A percentile compares a stretch with the other conserved stretches of the same genome.
Conservation (phyloP, 2,329 filamentous ascomycete genomes). For the Trichoderma sp. region DNA sequence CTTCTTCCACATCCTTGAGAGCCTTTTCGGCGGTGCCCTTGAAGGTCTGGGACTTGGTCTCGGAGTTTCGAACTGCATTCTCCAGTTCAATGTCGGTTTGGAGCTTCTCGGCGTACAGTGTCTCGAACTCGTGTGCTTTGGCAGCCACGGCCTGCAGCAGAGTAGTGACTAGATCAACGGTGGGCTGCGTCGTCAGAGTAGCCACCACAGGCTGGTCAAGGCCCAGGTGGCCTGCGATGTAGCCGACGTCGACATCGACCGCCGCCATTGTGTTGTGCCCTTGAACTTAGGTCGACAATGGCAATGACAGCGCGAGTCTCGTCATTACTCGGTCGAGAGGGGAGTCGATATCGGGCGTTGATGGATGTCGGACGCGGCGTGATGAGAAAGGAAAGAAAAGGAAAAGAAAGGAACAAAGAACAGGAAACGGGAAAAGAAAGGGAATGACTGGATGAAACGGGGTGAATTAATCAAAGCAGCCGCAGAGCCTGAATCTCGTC, state of each 20-base stretch:
- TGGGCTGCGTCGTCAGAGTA: constrained; percentile 64
- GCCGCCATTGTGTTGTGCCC: constrained; percentile 39
- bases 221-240: constrained; percentile 68
- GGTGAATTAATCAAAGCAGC: not conserved
- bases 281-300: constrained; percentile 14
- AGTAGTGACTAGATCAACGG: constrained; percentile 70
- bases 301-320: constrained; percentile 16
- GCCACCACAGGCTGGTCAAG: constrained; percentile 63
- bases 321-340: constrained; percentile 18
- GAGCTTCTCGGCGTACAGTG: constrained; percentile 81
- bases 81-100: constrained; percentile 90
- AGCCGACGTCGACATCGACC: constrained; percentile 62
- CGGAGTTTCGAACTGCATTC: constrained; percentile 78
- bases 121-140: constrained; percentile 81
- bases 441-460: not conserved
- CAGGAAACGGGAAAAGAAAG: not conserved
- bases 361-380: not conserved
- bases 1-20: constrained; percentile 76
- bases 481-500: not conserved
- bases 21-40: constrained; percentile 81
- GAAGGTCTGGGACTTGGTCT: constrained; percentile 77
- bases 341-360: not conserved
- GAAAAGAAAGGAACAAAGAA: not conserved
- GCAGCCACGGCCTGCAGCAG: constrained; percentile 71
- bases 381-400: not conserved